Evolutionary conservation across 768 basidiomycete genomes (phyloP).

Genomic region (Boletus sensibilis): DNA sequence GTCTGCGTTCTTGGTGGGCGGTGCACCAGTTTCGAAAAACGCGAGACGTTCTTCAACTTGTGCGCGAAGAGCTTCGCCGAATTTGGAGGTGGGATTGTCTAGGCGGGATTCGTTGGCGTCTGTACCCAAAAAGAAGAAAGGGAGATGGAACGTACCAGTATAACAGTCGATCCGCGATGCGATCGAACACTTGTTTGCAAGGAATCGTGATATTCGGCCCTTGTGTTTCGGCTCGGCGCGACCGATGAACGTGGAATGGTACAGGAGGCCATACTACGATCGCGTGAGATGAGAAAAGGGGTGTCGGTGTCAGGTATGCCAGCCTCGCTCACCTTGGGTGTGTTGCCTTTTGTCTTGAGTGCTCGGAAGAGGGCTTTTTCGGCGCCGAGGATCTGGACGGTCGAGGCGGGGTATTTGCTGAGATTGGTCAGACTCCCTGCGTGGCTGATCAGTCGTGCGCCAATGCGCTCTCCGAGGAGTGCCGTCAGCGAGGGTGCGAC

Average conservation of each 20-base stretch:
- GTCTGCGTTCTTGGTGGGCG: slow-evolving; percentile 89
- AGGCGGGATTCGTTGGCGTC: background rate
- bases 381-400: slow-evolving; percentile 96
- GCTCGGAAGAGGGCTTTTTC: slow-evolving; percentile 98
- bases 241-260: slow-evolving; percentile 95
- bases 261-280: slow-evolving; percentile 89
- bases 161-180: slow-evolving; percentile 97
- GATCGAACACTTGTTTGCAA: slow-evolving; percentile 98
- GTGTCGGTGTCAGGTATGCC: background rate
- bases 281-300: background rate
- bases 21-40: slow-evolving; percentile 91
- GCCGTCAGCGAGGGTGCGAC: slow-evolving; percentile 94
- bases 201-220: slow-evolving; percentile 97
- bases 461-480: slow-evolving; percentile 87
- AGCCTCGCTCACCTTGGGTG: slow-evolving; percentile 70
- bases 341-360: slow-evolving; percentile 98
- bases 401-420: slow-evolving; percentile 97
- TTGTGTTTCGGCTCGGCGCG: slow-evolving; percentile 93
- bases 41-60: slow-evolving; percentile 95
- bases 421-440: slow-evolving; percentile 95
- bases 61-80: slow-evolving; percentile 87
- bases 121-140: background rate
- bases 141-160: slow-evolving; percentile 49
- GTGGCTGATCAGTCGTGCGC: slow-evolving; percentile 90
- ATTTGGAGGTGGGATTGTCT: slow-evolving; percentile 88